Percentiles rank a stretch among this genome's conserved stretches.
These are phyloP conservation scores for Penicillium steckii DNA, from an alignment of 495 filamentous ascomycete genomes.

Conservation along the genomic window DNA sequence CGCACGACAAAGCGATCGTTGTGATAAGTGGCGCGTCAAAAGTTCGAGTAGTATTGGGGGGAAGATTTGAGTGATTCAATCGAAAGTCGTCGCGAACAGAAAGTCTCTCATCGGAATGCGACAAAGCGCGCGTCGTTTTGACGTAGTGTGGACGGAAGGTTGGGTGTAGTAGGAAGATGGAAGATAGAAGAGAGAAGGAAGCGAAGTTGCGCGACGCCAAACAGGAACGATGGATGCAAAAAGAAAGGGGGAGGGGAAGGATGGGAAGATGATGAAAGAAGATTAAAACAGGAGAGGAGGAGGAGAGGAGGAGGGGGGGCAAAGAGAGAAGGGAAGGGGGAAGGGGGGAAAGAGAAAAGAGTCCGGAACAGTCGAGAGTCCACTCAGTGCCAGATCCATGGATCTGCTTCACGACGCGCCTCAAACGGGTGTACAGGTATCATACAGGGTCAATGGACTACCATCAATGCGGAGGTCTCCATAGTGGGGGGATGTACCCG, in stretches of 20 bases:
- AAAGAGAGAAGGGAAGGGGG: slow-evolving; percentile 13
- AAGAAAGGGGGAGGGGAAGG: slow-evolving; percentile 15
- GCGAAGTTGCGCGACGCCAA: slow-evolving; percentile 8
- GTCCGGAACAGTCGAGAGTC: slow-evolving; percentile 28
- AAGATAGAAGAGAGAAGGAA: slow-evolving; percentile 19
- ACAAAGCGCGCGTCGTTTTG: slow-evolving; percentile 17
- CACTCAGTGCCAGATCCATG: slow-evolving; percentile 32
- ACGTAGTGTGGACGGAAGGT: slow-evolving; percentile 9
- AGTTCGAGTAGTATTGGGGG: slow-evolving; percentile 2
- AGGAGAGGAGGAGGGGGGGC: slow-evolving; percentile 16
- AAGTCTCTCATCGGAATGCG: slow-evolving; percentile 28
- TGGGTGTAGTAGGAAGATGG: slow-evolving; percentile 9
- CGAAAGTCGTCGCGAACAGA: slow-evolving; percentile 8
- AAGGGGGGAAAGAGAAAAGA: slow-evolving; percentile 26
- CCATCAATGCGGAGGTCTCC: not conserved
- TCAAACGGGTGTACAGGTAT: slow-evolving; percentile 13
- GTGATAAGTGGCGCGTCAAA: not conserved
- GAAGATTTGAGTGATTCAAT: slow-evolving; percentile 17
- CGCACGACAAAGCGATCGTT: slow-evolving; percentile 19
- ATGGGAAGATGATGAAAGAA: slow-evolving; percentile 12
- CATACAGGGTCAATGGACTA: slow-evolving; percentile 7
- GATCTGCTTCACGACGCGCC: slow-evolving; percentile 33
- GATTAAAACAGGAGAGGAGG: slow-evolving; percentile 15
- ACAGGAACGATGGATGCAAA: slow-evolving; percentile 23
- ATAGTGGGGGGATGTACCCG: slow-evolving; percentile 8